phyloP scores from a whole-genome alignment of 2,329 filamentous ascomycete species.

The Ascochyta clinopodiicola region DNA sequence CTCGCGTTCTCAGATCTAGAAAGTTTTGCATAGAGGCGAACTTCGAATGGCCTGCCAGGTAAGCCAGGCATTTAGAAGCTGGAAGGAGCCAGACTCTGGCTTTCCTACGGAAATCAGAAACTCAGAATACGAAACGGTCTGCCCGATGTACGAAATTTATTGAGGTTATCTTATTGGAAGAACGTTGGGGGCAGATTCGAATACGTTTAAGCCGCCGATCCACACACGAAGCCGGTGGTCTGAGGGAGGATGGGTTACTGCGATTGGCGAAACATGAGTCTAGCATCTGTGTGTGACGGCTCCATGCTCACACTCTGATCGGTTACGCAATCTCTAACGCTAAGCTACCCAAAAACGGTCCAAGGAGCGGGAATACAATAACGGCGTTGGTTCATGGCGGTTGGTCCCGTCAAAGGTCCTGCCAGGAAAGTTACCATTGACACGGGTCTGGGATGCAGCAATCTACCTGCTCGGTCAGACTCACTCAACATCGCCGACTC shows the following conservation, averaged over 20 bases:
- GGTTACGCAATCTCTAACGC: constrained; percentile 11
- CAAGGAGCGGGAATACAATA: constrained; percentile 2
- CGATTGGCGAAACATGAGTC: constrained; percentile 8
- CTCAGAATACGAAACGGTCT: background rate
- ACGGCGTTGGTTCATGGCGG: constrained; percentile 20
- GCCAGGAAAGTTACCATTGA: constrained; percentile 37
- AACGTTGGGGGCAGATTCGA: background rate
- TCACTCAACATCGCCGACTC: background rate
- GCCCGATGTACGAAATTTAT: background rate
- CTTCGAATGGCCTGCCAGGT: background rate
- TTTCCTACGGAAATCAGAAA: background rate
- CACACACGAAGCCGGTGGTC: background rate
- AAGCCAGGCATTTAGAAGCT: background rate
- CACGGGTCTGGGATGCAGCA: constrained; percentile 41
- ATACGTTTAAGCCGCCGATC: background rate
- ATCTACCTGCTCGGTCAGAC: constrained; percentile 10
- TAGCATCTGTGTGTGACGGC: constrained; percentile 2
- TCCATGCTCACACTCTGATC: background rate
- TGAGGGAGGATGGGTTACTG: constrained; percentile 6
- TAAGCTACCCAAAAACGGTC: constrained; percentile 7
- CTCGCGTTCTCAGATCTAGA: background rate
- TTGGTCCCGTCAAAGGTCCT: constrained; percentile 29
- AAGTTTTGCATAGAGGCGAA: background rate
- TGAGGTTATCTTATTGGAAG: background rate
- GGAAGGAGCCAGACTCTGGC: background rate